phyloP scores from a whole-genome alignment of 2,329 filamentous ascomycete genomes.

The Xylariaceae sp. region DNA sequence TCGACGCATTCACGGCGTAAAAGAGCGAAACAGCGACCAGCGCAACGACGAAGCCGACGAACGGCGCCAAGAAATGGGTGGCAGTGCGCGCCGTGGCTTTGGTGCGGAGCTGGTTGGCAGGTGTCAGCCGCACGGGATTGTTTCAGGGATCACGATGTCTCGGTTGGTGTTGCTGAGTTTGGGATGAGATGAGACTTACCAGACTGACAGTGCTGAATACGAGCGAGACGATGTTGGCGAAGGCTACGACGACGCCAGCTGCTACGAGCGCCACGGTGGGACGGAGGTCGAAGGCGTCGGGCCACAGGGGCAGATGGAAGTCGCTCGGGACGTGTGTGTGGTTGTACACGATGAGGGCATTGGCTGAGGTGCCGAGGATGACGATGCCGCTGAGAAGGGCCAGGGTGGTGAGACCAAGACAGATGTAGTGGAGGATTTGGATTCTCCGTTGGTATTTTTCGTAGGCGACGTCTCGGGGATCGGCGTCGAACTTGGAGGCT shows the following conservation, averaged over 20 bases:
- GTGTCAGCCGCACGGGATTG: conserved; percentile 9
- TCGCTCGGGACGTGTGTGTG: conserved; percentile 44
- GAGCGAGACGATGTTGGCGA: conserved; percentile 45
- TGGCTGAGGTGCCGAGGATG: conserved; percentile 49
- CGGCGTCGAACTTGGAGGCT: conserved; percentile 46
- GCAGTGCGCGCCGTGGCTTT: conserved; percentile 34
- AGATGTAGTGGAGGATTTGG: conserved; percentile 40
- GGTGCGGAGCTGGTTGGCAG: conserved; percentile 36
- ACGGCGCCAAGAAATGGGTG: conserved; percentile 37
- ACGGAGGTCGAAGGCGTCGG: conserved; percentile 49
- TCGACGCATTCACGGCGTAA: conserved; percentile 51
- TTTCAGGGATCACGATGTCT: neutral
- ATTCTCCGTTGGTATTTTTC: conserved; percentile 35
- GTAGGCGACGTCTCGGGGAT: conserved; percentile 38
- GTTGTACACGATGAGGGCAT: conserved; percentile 52
- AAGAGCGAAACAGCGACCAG: conserved; percentile 53
- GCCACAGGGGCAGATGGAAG: conserved; percentile 53
- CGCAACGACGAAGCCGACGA: conserved; percentile 41
- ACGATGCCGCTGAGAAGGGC: conserved; percentile 47
- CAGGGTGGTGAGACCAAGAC: conserved; percentile 45
- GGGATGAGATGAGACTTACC: conserved; percentile 38
- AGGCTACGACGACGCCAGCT: conserved; percentile 45
- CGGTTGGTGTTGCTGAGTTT: neutral
- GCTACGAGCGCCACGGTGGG: conserved; percentile 52
- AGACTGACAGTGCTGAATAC: conserved; percentile 43